phyloP scores from a whole-genome alignment of 208 protist species.

The Leishmania gerbilli region DNA sequence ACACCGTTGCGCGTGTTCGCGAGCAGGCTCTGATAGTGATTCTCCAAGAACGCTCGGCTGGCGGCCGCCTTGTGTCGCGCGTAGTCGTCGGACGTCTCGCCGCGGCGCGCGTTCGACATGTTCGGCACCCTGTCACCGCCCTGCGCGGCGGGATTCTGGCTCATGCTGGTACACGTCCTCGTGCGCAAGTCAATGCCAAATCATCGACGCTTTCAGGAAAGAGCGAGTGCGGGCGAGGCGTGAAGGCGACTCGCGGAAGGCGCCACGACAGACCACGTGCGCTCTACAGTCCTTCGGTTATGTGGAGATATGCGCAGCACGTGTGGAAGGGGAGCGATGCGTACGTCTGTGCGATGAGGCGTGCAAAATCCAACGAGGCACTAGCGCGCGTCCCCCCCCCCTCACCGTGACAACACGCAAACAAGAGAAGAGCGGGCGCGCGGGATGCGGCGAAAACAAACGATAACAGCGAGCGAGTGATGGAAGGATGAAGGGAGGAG shows the following conservation, averaged over 20 bases:
- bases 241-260: not conserved
- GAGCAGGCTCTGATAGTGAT: conserved; percentile 80
- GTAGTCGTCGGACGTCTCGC: conserved; percentile 70
- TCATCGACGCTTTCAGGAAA: not conserved
- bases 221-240: too few relatives aligned
- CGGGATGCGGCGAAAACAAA: not conserved
- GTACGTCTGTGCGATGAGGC: not conserved
- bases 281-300: not conserved
- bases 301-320: not conserved
- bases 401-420: not conserved
- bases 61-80: conserved; percentile 84
- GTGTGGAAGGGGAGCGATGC: not conserved
- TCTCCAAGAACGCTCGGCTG: conserved; percentile 87
- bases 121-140: conserved; percentile 24
- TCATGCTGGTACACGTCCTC: conserved; percentile 8
- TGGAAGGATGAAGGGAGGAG: not conserved
- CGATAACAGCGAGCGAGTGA: not conserved
- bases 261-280: not conserved
- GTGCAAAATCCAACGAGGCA: not conserved
- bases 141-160: not conserved
- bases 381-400: not conserved
- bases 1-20: conserved; percentile 56
- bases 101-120: conserved; percentile 42
- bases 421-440: not conserved
- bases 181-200: not conserved